Conservation (phyloP, 192 early-diverging fungal genomes). For the Backusella circina region DNA sequence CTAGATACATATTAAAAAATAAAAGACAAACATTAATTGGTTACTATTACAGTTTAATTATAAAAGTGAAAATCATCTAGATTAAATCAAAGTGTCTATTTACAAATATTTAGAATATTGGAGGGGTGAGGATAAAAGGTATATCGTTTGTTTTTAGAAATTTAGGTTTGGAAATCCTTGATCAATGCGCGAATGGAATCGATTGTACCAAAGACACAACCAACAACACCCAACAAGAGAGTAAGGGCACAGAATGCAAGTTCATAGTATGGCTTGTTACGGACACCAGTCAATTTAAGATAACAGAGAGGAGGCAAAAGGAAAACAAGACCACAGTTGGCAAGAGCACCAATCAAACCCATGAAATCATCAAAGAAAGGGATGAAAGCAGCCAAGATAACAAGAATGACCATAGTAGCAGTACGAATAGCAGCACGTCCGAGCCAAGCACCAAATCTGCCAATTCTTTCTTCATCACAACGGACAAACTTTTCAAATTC, state of each 20-base stretch:
- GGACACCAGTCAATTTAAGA: conserved; percentile 62
- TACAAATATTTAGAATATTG: neutral
- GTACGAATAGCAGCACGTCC: conserved; percentile 58
- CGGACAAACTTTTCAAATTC: conserved; percentile 69
- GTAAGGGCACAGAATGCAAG: conserved; percentile 54
- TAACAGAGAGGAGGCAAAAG: conserved; percentile 80
- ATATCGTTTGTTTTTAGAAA: neutral
- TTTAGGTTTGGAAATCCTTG: conserved; percentile 17
- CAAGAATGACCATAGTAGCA: conserved; percentile 52
- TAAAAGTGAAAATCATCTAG: neutral
- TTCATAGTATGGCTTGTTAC: conserved; percentile 39
- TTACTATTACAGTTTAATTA: neutral
- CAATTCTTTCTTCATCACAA: conserved; percentile 48
- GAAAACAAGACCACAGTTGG: conserved; percentile 79
- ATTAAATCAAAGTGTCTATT: neutral
- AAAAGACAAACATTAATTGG: neutral
- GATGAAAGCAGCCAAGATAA: conserved; percentile 59
- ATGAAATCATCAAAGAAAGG: conserved; percentile 82
- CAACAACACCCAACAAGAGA: conserved; percentile 59
- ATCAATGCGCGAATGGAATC: conserved; percentile 62
- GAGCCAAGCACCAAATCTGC: conserved; percentile 49
- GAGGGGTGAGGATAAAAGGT: neutral
- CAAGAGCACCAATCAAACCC: conserved; percentile 73
- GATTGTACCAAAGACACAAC: conserved; percentile 59
- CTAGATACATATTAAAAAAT: neutral